Percentiles rank a stretch among this genome's conserved stretches.
Conservation (phyloP, 176 grass and related monocot genomes). For the Sorghum bicolor region DNA sequence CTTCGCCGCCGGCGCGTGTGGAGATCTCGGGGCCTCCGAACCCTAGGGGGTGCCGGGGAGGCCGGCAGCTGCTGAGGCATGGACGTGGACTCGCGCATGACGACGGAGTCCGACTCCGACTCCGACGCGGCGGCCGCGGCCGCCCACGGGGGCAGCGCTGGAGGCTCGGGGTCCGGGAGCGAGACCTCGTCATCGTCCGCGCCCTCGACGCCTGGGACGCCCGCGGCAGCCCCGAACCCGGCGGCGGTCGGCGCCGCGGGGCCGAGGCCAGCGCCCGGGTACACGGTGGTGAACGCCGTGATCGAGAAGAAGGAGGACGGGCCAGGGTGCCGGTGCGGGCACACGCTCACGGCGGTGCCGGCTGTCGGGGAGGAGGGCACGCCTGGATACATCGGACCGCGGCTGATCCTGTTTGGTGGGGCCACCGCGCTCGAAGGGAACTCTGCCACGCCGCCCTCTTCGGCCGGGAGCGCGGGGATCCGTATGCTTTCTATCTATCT, state of each 20-base stretch:
- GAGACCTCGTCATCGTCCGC: conserved; percentile 35
- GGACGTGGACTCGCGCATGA: conserved; percentile 83
- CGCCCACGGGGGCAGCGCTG: conserved; percentile 21
- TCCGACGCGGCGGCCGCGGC: conserved; percentile 41
- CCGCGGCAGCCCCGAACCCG: not conserved
- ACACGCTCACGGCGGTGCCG: conserved; percentile 85
- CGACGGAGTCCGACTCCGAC: conserved; percentile 67
- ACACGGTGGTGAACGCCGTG: conserved; percentile 73
- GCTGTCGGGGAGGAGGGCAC: conserved; percentile 85
- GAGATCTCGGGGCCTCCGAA: conserved; percentile 44
- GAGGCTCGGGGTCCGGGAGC: conserved; percentile 15
- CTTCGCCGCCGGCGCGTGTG: conserved; percentile 19
- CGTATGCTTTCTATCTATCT: conserved; percentile 52
- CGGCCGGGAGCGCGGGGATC: conserved; percentile 85
- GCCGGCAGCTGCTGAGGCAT: conserved; percentile 26
- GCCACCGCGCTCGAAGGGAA: conserved; percentile 95
- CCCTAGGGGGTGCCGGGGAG: conserved; percentile 16
- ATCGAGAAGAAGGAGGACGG: conserved; percentile 96
- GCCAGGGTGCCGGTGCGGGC: conserved; percentile 81
- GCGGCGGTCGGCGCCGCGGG: conserved; percentile 32
- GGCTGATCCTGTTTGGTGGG: conserved; percentile 86
- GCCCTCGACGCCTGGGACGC: conserved; percentile 37
- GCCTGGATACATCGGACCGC: conserved; percentile 65
- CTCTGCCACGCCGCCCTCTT: conserved; percentile 71
- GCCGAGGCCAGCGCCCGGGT: conserved; percentile 69